These are phyloP conservation scores for Eucalyptus marginata DNA, from an alignment of 345 rosid species.

Conservation along the genomic window DNA sequence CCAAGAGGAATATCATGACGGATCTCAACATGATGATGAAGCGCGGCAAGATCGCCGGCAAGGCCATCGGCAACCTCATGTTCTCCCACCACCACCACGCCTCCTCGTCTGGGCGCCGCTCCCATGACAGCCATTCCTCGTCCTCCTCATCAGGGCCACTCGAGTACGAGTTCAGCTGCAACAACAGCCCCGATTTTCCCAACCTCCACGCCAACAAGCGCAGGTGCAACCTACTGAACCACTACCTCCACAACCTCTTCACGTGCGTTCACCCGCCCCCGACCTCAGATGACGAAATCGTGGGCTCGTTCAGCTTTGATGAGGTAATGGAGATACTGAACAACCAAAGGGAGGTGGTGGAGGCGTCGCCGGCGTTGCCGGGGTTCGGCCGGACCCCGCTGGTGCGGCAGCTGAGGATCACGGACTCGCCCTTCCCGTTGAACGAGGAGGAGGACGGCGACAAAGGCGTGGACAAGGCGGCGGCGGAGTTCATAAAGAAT, in stretches of 20 bases:
- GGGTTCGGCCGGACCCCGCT: slow-evolving; percentile 78
- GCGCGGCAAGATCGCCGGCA: slow-evolving; percentile 68
- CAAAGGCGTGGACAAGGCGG: slow-evolving; percentile 52
- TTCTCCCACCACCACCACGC: slow-evolving; percentile 39
- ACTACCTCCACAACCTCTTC: slow-evolving; percentile 28
- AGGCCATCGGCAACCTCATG: slow-evolving; percentile 50
- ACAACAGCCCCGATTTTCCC: slow-evolving; percentile 43
- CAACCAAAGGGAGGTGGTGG: slow-evolving; percentile 11
- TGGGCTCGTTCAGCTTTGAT: slow-evolving; percentile 18
- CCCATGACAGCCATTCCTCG: neutral
- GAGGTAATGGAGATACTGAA: slow-evolving; percentile 51
- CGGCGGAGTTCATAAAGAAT: slow-evolving; percentile 73
- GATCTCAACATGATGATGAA: slow-evolving; percentile 70
- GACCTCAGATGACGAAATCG: slow-evolving; percentile 28
- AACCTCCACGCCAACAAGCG: neutral
- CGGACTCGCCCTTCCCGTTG: slow-evolving; percentile 91
- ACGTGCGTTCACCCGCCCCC: slow-evolving; percentile 50
- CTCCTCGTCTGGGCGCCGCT: neutral
- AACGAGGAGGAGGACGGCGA: slow-evolving; percentile 40
- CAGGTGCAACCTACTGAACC: slow-evolving; percentile 15
- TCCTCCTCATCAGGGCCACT: neutral
- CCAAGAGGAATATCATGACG: slow-evolving; percentile 48
- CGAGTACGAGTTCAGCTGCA: slow-evolving; percentile 96
- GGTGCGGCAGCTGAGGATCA: slow-evolving; percentile 72
- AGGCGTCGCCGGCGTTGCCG: slow-evolving; percentile 64